phyloP scores from a whole-genome alignment of 1,284 basidiomycete species.

The Hemileccinum hortonii region DNA sequence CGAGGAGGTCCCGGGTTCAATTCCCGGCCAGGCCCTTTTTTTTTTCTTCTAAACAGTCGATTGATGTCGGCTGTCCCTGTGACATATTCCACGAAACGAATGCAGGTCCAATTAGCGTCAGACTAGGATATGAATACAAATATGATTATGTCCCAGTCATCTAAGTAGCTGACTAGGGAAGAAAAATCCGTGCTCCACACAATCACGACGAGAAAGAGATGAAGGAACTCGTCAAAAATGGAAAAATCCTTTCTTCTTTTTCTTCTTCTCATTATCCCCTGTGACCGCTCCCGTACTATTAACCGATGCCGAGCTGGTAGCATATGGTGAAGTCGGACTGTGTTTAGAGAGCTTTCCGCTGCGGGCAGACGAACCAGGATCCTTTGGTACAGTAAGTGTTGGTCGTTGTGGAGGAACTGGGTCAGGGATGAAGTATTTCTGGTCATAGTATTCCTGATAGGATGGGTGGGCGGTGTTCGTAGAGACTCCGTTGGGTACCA shows the following conservation, averaged over 20 bases:
- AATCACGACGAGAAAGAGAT: not conserved
- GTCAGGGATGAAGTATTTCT: constrained; percentile 70
- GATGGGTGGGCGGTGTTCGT: constrained; percentile 47
- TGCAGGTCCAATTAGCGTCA: constrained; percentile 17
- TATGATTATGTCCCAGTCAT: constrained; percentile 1
- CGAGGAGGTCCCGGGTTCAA: not conserved
- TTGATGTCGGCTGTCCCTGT: too few relatives aligned
- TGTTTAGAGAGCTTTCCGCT: constrained; percentile 37
- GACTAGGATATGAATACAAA: constrained; percentile 17
- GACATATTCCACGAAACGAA: constrained; percentile 32
- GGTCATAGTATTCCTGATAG: constrained; percentile 75
- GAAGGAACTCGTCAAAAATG: constrained; percentile 44
- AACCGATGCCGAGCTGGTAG: constrained; percentile 48
- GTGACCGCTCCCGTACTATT: constrained; percentile 38
- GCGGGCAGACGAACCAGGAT: constrained; percentile 30
- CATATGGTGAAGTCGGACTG: constrained; percentile 43
- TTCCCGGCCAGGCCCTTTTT: constrained; percentile 10
- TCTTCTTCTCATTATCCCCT: constrained; percentile 59
- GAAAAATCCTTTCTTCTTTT: constrained; percentile 80
- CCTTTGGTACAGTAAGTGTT: constrained; percentile 31
- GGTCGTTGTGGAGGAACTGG: constrained; percentile 48
- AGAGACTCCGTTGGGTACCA: constrained; percentile 70
- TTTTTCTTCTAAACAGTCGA: too few relatives aligned
- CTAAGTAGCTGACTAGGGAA: not conserved
- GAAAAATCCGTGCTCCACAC: not conserved